Evolutionary conservation across 106 monocot species (phyloP).

Genomic region (Phalaenopsis equestris): DNA sequence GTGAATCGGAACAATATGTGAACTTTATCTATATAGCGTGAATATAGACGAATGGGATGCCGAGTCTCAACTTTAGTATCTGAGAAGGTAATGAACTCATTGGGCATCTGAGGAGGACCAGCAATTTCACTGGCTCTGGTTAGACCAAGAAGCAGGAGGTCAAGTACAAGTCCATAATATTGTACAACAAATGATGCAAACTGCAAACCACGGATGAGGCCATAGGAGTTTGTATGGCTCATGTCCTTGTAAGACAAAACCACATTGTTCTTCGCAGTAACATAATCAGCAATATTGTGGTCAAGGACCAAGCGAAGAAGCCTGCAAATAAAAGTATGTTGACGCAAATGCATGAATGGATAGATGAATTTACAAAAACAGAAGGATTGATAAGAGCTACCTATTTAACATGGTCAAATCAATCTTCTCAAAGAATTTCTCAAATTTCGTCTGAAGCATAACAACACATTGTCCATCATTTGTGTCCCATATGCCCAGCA

Average conservation of each 20-base stretch:
- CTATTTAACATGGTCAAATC: constrained; percentile 97
- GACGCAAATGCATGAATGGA: background rate
- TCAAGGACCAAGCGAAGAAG: constrained; percentile 92
- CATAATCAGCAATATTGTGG: constrained; percentile 99
- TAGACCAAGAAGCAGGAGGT: constrained; percentile 95
- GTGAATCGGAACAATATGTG: constrained; percentile 96
- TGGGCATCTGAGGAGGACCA: constrained; percentile 95
- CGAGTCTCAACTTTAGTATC: constrained; percentile 90
- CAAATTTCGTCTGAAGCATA: constrained; percentile 99
- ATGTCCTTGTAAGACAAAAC: constrained; percentile 99
- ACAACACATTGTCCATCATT: constrained; percentile 99
- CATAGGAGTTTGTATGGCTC: constrained; percentile 99
- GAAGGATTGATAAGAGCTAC: constrained; percentile 20
- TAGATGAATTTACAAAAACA: background rate
- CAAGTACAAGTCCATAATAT: constrained; percentile 96
- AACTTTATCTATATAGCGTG: constrained; percentile 93
- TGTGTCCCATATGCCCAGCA: constrained; percentile 96
- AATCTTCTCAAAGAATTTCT: constrained; percentile 99
- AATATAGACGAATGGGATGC: constrained; percentile 97
- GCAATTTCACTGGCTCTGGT: constrained; percentile 99
- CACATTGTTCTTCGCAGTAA: constrained; percentile 98
- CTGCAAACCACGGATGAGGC: constrained; percentile 95
- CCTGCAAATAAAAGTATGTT: constrained; percentile 30
- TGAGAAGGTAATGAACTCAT: constrained; percentile 93
- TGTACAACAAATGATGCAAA: constrained; percentile 99